Base-by-base conservation (phyloP, 345 rosid genomes). In the Salix purpurea region DNA sequence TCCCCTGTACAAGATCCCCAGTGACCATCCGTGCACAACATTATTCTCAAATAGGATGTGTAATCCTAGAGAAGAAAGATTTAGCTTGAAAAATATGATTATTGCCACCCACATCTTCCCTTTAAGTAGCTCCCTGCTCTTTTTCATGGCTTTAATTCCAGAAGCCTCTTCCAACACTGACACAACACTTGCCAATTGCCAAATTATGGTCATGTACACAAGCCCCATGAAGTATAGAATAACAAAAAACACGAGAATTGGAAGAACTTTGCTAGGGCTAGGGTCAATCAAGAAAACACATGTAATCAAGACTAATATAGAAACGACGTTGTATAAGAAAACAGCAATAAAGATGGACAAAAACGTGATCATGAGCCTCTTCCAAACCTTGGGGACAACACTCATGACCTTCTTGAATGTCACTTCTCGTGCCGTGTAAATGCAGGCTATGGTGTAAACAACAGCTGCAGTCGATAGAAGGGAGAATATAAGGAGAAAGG, bases 311-410 rank as follows among this genome's bases (percentile, higher is more conserved):
- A 86, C 7, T 0, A 76, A 0, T 7, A 67, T 0, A 8, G 77
- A 71, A 9, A 36, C 61, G 1, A 77, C 0, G 79, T 65, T 71
- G 78, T 82, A 88, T 5, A 60, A 34, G 21, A 88, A 65, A 32
- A 77, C 6, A 56, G 78, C 74, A 7, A 39, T 14, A 60, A 76
- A 82, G 24, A 71, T 74, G 71, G 86, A 85, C 11, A 88, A 21
- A 56, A 90, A 83, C 1, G 91, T 90, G 52, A 86, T 71, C 77
- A 85, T 71, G 10, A 90, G 77, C 28, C 88, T 78, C 86, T 84
- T 86, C 91, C 90, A 90, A 1, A 87, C 90, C 76, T 71, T 84
- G 0, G 91, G 89, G 23, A 90, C 90, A 0, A 87, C 89, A 28
- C 79, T 80, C 71, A 85, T 77, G 72, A 86, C 86, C 68, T 80